A percentile compares a stretch with the other conserved stretches of the same genome.
Evolutionary conservation across 805 yeast species (phyloP).

Genomic region (Candida morakotiae): DNA sequence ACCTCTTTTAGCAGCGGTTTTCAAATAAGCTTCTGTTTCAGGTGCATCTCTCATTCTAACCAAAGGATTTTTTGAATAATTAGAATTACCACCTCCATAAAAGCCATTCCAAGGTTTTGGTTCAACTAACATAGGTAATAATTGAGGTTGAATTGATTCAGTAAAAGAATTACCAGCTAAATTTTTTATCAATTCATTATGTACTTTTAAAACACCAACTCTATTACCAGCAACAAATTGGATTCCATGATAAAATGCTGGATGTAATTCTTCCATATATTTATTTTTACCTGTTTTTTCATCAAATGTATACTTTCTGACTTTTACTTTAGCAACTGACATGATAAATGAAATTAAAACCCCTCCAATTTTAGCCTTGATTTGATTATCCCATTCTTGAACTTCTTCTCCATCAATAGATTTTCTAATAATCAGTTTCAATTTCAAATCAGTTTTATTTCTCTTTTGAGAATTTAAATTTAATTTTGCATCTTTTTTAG

Average conservation of each 20-base stretch:
- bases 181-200: constrained; percentile 60
- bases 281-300: constrained; percentile 30
- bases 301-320: constrained; percentile 70
- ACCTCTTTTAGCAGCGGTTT: constrained; percentile 73
- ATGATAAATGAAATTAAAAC: constrained; percentile 68
- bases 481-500: constrained; percentile 53
- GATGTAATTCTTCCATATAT: constrained; percentile 66
- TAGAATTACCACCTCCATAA: constrained; percentile 89
- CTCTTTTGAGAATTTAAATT: constrained; percentile 1
- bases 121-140: constrained; percentile 84
- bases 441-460: constrained; percentile 1
- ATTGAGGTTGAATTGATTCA: constrained; percentile 77
- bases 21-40: constrained; percentile 84
- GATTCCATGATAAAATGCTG: constrained; percentile 87
- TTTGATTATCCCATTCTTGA: constrained; percentile 23
- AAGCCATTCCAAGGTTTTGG: constrained; percentile 87
- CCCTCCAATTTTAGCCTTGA: constrained; percentile 71
- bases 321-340: constrained; percentile 79
- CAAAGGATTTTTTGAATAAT: constrained; percentile 56
- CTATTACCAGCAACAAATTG: constrained; percentile 76
- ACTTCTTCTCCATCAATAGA: constrained; percentile 8
- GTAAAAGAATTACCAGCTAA: constrained; percentile 62
- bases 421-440: constrained; percentile 1
- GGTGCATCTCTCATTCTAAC: constrained; percentile 81
- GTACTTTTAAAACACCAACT: constrained; percentile 77